These are phyloP conservation scores for Suillus plorans DNA, from an alignment of 768 basidiomycete species.

Conservation along the genomic window DNA sequence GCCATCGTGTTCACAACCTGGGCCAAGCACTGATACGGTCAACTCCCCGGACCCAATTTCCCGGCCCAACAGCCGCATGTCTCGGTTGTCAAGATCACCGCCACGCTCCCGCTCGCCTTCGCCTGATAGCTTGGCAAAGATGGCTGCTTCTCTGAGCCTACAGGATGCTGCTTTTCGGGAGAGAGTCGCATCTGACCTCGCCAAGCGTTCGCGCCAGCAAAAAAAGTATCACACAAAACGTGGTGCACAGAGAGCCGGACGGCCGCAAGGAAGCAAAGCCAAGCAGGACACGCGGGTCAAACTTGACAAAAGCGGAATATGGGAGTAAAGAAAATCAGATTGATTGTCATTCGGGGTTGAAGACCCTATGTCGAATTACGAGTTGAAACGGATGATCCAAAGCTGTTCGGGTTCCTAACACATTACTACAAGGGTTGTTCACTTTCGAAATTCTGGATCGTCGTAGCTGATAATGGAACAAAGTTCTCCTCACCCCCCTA, in stretches of 20 bases:
- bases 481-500: neutral
- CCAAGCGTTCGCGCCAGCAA: constrained; percentile 62
- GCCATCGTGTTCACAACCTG: constrained; percentile 8
- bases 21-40: constrained; percentile 8
- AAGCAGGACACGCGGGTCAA: constrained; percentile 74
- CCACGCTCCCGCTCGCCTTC: constrained; percentile 50
- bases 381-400: neutral
- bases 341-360: no score
- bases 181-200: constrained; percentile 62
- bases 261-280: constrained; percentile 80
- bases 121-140: constrained; percentile 41
- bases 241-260: constrained; percentile 57
- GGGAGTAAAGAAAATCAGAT: constrained; percentile 41
- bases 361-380: no score
- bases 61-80: constrained; percentile 33
- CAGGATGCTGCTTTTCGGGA: constrained; percentile 46
- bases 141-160: constrained; percentile 40
- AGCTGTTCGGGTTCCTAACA: neutral
- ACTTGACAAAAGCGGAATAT: constrained; percentile 56
- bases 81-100: constrained; percentile 51
- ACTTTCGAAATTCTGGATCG: neutral
- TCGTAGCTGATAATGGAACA: neutral
- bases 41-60: constrained; percentile 16
- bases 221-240: constrained; percentile 80
- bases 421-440: neutral